Evolutionary conservation across 2,329 filamentous ascomycete species (phyloP).

Genomic region (Diaporthe nobilis): DNA sequence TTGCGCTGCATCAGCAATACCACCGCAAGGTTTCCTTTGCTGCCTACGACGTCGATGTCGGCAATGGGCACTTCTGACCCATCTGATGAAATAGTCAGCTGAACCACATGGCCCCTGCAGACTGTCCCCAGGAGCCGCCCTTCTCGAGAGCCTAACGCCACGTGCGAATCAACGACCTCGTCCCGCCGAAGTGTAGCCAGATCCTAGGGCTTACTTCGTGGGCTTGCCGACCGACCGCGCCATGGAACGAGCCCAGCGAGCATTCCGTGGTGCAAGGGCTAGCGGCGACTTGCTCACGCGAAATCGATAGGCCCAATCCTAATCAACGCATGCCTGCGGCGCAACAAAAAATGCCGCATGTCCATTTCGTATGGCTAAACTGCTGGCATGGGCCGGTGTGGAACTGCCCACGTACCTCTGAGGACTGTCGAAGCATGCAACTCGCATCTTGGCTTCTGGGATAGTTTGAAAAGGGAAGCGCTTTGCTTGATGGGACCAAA

Average conservation of each 20-base stretch:
- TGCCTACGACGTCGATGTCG: background rate
- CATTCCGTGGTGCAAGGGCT: constrained; percentile 13
- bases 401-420: background rate
- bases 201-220: constrained; percentile 34
- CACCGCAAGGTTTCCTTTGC: background rate
- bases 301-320: constrained; percentile 29
- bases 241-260: constrained; percentile 21
- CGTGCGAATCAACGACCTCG: constrained; percentile 36
- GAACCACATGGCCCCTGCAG: constrained; percentile 33
- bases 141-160: constrained; percentile 31
- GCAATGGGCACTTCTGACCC: constrained; percentile 11
- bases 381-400: constrained; percentile 24
- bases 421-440: background rate
- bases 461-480: background rate
- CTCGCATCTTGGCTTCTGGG: background rate
- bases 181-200: constrained; percentile 29
- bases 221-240: constrained; percentile 35
- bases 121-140: constrained; percentile 23
- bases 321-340: constrained; percentile 37
- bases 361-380: constrained; percentile 33
- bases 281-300: constrained; percentile 14
- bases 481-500: background rate
- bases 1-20: constrained; percentile 18
- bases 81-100: constrained; percentile 26
- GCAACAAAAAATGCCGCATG: constrained; percentile 21